Base-by-base conservation (phyloP, 2,329 filamentous ascomycete species). In the Trichoderma polysporum region DNA sequence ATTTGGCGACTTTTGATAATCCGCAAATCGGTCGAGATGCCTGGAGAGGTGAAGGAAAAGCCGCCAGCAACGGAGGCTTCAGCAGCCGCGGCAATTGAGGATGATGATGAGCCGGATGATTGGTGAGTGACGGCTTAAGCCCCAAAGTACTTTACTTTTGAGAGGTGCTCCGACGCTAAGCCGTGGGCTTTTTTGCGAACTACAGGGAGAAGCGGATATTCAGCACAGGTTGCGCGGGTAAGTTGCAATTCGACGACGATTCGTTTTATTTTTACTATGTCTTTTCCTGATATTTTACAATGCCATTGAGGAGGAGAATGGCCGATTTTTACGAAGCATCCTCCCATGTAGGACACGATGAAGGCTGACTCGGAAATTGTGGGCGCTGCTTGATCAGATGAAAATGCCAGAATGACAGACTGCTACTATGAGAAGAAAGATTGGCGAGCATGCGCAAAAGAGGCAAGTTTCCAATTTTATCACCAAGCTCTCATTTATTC, bases 351-450 rank as follows among this genome's bases (percentile, higher is more conserved):
- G 19, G 39, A 13, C 31, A 35, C 10, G 6, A 7, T 27, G 31
- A 12, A 49, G 9, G 29, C 53, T 67, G 67, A 67, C 64, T 37
- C 19, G n/a, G 39, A 35, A 22, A n/a, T 13, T 39, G 29, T 2
- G 19, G 19, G 52, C 33, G 33, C 25, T 27, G 37, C 22, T 22
- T 35, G 19, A 37, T 27, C 71, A 97, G 94, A 88, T 25, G 94
- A 98, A 76, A 97, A 98, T 75, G 82, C 86, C 63, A 94, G 89
- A 75, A 86, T 99, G 89, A 97, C 93, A 39, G 92, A 98, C 78
- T 99, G 95, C 80, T 97, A 96, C 79, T 97, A 88, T 76, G 93
- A 94, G 65, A 97, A 94, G 85, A 97, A 94, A 77, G 95, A 99
- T 77, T 99, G 95, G 94, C 85, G 95, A 72, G 84, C 86, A 67